Percentiles rank a stretch among this genome's conserved stretches.
Conservation (phyloP, 352 stramenopile genomes). For the Phytopythium kandeliae region DNA sequence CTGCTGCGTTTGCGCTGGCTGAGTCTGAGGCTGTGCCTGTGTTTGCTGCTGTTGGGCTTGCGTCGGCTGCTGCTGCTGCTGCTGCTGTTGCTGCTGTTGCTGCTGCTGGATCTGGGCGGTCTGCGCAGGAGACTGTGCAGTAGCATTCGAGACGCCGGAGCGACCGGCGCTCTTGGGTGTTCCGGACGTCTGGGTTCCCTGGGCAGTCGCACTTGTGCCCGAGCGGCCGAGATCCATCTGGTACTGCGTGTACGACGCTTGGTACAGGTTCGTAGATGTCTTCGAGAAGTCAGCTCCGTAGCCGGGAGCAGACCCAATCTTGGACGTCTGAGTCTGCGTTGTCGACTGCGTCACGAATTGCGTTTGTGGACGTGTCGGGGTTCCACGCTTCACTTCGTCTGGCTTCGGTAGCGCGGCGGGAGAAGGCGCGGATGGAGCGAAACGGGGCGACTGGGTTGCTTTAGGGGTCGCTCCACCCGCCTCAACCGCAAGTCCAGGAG, state of each 20-base stretch:
- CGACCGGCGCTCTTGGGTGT: slow-evolving; percentile 48
- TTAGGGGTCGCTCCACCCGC: slow-evolving; percentile 64
- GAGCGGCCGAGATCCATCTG: slow-evolving; percentile 64
- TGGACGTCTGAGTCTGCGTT: slow-evolving; percentile 36
- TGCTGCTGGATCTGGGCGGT: slow-evolving; percentile 39
- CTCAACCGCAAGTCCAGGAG: slow-evolving; percentile 65
- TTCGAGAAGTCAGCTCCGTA: slow-evolving; percentile 57
- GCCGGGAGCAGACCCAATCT: slow-evolving; percentile 38
- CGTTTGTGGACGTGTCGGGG: slow-evolving; percentile 46
- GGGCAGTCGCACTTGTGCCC: slow-evolving; percentile 8
- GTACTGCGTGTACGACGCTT: slow-evolving; percentile 78
- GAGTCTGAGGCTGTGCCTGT: slow-evolving; percentile 29
- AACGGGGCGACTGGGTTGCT: slow-evolving; percentile 56
- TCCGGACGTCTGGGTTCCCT: slow-evolving; percentile 31
- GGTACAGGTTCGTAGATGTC: slow-evolving; percentile 65
- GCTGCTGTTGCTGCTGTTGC: slow-evolving; percentile 26
- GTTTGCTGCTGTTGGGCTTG: slow-evolving; percentile 6
- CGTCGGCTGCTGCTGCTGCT: slow-evolving; percentile 16
- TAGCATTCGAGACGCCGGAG: slow-evolving; percentile 22
- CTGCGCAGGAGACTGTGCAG: slow-evolving; percentile 56
- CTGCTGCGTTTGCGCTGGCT: slow-evolving; percentile 14
- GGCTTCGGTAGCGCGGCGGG: slow-evolving; percentile 83
- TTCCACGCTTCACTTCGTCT: slow-evolving; percentile 77
- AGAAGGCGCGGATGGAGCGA: slow-evolving; percentile 69
- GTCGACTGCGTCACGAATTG: slow-evolving; percentile 41